Evolutionary conservation across 1,284 basidiomycete genomes (phyloP), one percentile per base, ranked within the genome.

Genomic region (Porphyrellus sp.): DNA sequence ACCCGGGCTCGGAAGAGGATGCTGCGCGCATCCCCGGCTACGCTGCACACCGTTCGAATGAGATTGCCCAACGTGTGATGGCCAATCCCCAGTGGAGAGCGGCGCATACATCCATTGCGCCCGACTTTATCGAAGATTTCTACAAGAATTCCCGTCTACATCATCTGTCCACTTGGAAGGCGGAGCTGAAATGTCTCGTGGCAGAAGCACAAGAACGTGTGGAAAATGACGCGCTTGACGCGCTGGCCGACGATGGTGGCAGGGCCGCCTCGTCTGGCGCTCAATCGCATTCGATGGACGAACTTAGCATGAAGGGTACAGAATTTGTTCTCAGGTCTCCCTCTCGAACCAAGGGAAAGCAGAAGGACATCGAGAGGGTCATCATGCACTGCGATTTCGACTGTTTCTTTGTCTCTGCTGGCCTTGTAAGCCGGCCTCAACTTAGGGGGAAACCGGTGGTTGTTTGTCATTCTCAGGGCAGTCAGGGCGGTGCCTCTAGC

Each of bases 301-400:
- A 47, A 16, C 71, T 80, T 21, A 86, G 82, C 60, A 88, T 87
- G 84, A 70, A 72, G 43, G 80, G 81, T 3, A 76, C 79, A 8
- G 79, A 74, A 51, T 65, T 87, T 13, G 70, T 77, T 5, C 67
- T 77, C 58, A 68, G 66, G 52, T 78, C 77, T 11, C 75, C 78
- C 6, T 70, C 72, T 23, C 79, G 77, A 62, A 72, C 68, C 51
- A 83, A 83, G 63, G 80, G 78, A 21, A 86, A 88, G 63, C 78
- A 70, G 27, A 78, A 76, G 52, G 71, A 70, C 9, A 42, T 57
- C 30, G 81, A 86, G 42, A 78, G 81, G 13, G 81, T 91, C 16
- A 89, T 96, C 61, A 89, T 97, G 81, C 94, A 98, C 63, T 91
- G 92, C 63, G 94, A 98, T 70, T 98, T 99, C 63, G 96, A 99